phyloP scores from a whole-genome alignment of 805 yeast species.

The Candida piceae region DNA sequence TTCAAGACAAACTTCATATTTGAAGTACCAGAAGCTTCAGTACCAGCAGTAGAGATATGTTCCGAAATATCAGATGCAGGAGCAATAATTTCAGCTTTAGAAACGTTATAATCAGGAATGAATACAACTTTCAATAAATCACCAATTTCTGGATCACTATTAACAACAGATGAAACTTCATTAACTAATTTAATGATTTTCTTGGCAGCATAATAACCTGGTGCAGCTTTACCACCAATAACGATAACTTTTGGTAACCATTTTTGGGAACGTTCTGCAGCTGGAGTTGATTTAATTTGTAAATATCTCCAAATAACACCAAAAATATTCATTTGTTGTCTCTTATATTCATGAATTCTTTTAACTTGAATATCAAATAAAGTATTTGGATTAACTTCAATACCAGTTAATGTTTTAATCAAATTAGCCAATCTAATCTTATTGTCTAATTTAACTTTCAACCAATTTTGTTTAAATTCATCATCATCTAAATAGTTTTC shows the following conservation, averaged over 20 bases:
- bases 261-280: conserved; percentile 53
- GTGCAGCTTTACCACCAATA: conserved; percentile 95
- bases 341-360: conserved; percentile 92
- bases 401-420: conserved; percentile 55
- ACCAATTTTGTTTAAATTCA: conserved; percentile 68
- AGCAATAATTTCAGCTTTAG: conserved; percentile 85
- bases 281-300: conserved; percentile 62
- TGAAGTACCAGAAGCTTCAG: conserved; percentile 94
- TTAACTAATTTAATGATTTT: conserved; percentile 81
- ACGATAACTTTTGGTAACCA: conserved; percentile 72
- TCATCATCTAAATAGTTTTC: conserved; percentile 64
- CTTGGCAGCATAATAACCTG: conserved; percentile 96
- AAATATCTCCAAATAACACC: conserved; percentile 84
- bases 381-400: conserved; percentile 66
- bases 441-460: conserved; percentile 60
- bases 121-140: conserved; percentile 80
- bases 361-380: conserved; percentile 90
- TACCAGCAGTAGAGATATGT: conserved; percentile 95
- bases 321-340: conserved; percentile 89
- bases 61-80: conserved; percentile 91
- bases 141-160: conserved; percentile 68
- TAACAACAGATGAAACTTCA: conserved; percentile 74
- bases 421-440: conserved; percentile 62
- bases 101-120: conserved; percentile 88
- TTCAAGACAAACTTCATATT: conserved; percentile 93